These are phyloP conservation scores for Ophiostoma pallidulum DNA, from an alignment of 2,329 filamentous ascomycete genomes.

Conservation along the genomic window DNA sequence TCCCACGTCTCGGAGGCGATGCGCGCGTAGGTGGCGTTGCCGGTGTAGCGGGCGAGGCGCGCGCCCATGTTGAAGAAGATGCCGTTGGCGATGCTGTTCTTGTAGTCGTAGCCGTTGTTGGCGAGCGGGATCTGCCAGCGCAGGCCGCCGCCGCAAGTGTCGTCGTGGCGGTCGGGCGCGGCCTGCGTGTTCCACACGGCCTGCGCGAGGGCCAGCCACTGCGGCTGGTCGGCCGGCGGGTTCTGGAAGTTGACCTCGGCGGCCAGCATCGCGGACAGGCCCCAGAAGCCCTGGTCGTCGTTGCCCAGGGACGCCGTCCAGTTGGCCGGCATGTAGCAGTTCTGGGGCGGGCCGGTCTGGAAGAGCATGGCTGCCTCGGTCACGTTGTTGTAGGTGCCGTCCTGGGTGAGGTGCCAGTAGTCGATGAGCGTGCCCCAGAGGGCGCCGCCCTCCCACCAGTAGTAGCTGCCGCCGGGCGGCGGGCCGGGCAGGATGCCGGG, in stretches of 20 bases:
- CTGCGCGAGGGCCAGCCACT: constrained; percentile 64
- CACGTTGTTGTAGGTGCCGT: constrained; percentile 62
- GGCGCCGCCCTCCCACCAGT: constrained; percentile 72
- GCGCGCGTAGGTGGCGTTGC: constrained; percentile 64
- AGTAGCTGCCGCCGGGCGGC: constrained; percentile 47
- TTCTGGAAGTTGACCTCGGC: constrained; percentile 60
- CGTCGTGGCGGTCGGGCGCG: constrained; percentile 49
- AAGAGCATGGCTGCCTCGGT: constrained; percentile 58
- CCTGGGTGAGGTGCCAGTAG: constrained; percentile 52
- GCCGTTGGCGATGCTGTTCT: constrained; percentile 43
- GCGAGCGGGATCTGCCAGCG: constrained; percentile 80
- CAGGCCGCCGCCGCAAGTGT: constrained; percentile 63
- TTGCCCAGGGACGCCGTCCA: constrained; percentile 57
- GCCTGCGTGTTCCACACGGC: constrained; percentile 75
- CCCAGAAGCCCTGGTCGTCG: constrained; percentile 71
- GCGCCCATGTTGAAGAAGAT: constrained; percentile 45
- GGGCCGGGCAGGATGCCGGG: constrained; percentile 50
- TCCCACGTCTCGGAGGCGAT: constrained; percentile 70
- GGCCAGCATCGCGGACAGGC: constrained; percentile 58
- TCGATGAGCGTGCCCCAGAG: constrained; percentile 65
- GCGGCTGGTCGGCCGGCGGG: constrained; percentile 45
- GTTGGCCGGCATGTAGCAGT: constrained; percentile 69
- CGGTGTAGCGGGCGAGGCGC: constrained; percentile 61
- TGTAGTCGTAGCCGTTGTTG: constrained; percentile 71
- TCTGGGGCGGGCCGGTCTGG: constrained; percentile 59